phyloP scores from a whole-genome alignment of 2,329 filamentous ascomycete genomes.

The Parafenestella ontariensis region DNA sequence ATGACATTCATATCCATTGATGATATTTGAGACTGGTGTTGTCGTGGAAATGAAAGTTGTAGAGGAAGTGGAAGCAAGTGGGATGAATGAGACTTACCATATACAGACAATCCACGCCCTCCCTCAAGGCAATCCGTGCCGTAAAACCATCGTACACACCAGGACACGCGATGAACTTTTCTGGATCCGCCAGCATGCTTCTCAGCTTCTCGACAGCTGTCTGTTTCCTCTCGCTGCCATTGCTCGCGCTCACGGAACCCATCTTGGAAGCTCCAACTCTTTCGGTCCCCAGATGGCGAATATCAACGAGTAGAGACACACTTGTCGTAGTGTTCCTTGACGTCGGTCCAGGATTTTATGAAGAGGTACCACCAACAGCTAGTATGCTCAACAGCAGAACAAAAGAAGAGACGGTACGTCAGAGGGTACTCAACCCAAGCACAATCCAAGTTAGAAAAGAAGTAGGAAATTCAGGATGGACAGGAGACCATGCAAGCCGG shows the following conservation, averaged over 20 bases:
- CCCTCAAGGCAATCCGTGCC: conserved; percentile 66
- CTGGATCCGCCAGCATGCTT: conserved; percentile 37
- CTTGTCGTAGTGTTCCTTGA: no score
- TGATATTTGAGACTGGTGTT: no score
- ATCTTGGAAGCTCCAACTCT: conserved; percentile 6
- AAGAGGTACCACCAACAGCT: no score
- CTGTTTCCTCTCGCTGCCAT: conserved; percentile 18
- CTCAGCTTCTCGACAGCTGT: conserved; percentile 42
- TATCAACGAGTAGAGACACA: no score
- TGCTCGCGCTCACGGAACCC: conserved; percentile 8
- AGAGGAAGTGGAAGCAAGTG: not conserved
- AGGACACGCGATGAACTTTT: conserved; percentile 62
- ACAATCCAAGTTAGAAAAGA: no score
- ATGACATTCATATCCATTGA: no score
- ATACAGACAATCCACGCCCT: conserved; percentile 71
- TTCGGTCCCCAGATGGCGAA: not conserved
- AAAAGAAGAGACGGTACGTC: no score
- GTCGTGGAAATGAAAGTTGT: not conserved
- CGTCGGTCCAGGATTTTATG: no score
- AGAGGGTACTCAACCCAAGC: no score
- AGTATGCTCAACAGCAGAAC: no score
- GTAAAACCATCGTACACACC: conserved; percentile 74
- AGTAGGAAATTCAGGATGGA: no score
- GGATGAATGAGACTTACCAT: conserved; percentile 60
- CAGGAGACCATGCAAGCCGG: no score